These are phyloP conservation scores for Nannizzia gypsea DNA, from an alignment of 2,329 filamentous ascomycete species.

Conservation along the genomic window DNA sequence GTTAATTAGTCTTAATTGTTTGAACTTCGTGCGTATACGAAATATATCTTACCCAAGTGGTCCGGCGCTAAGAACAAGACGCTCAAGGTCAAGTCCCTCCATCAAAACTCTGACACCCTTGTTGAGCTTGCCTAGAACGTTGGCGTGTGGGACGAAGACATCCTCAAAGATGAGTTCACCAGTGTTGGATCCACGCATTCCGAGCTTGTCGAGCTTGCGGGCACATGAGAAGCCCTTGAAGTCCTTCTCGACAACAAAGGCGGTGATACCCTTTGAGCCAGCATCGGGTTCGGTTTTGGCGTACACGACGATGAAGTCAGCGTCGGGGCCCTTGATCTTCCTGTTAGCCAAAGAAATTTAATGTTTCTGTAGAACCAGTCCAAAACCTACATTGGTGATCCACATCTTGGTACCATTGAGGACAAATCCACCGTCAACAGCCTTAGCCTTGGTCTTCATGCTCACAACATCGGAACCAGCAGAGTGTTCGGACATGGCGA, in stretches of 20 bases:
- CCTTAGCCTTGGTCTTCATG: constrained; percentile 78
- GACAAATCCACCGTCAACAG: constrained; percentile 71
- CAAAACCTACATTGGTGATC: constrained; percentile 70
- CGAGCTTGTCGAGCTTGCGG: constrained; percentile 91
- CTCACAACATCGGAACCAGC: constrained; percentile 88
- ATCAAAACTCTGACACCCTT: constrained; percentile 82
- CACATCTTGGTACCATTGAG: constrained; percentile 96
- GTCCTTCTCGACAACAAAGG: constrained; percentile 68
- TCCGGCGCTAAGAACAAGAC: constrained; percentile 80
- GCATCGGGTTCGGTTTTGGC: constrained; percentile 78
- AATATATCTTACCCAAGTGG: constrained; percentile 53
- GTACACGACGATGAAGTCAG: constrained; percentile 89
- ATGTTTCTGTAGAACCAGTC: neutral
- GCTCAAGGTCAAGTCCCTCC: constrained; percentile 90
- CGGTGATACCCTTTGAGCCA: constrained; percentile 83
- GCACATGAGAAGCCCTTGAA: constrained; percentile 71
- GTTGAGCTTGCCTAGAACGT: constrained; percentile 69
- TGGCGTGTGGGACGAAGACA: constrained; percentile 75
- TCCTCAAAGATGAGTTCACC: constrained; percentile 85
- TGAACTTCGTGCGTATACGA: neutral
- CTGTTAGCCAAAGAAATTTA: neutral
- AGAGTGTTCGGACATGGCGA: constrained; percentile 91
- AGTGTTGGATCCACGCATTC: constrained; percentile 94
- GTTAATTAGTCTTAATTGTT: neutral
- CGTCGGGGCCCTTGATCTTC: constrained; percentile 57